Conservation (phyloP, 2,329 filamentous ascomycete species). For the Alternaria triticimaculans region DNA sequence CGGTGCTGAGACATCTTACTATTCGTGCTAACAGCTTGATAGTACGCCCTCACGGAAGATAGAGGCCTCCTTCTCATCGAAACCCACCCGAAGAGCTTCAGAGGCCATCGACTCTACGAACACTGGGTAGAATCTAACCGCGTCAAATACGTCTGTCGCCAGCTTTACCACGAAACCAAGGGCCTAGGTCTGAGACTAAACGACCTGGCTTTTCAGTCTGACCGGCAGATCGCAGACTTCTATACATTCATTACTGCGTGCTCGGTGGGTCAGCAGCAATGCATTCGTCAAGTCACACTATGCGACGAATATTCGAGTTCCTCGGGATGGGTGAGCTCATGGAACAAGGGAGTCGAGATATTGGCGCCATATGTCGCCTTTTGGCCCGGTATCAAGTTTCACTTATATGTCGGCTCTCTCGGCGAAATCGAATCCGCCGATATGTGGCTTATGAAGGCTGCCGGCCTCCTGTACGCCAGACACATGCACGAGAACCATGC, state of each 20-base stretch:
- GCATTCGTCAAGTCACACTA: neutral
- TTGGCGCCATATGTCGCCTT: no score
- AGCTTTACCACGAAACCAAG: neutral
- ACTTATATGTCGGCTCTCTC: neutral
- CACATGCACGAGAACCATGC: neutral
- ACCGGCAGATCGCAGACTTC: neutral
- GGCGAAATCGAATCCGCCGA: neutral
- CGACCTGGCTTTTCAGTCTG: neutral
- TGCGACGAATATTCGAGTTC: no score
- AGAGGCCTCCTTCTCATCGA: accelerated
- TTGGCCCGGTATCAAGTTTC: neutral
- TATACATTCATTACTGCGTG: neutral
- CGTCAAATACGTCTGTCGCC: neutral
- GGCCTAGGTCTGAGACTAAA: neutral
- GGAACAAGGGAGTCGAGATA: no score
- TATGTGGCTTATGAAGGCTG: no score
- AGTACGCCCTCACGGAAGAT: neutral
- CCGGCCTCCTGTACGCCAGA: neutral
- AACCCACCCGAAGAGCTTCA: no score
- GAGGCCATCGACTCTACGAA: no score
- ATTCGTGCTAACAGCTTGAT: no score
- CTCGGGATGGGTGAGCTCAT: no score
- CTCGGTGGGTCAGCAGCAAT: neutral
- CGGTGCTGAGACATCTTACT: no score
- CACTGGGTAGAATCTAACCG: neutral